phyloP scores from a whole-genome alignment of 2,329 filamentous ascomycete genomes.

The Iodosphaeria phyllophila region DNA sequence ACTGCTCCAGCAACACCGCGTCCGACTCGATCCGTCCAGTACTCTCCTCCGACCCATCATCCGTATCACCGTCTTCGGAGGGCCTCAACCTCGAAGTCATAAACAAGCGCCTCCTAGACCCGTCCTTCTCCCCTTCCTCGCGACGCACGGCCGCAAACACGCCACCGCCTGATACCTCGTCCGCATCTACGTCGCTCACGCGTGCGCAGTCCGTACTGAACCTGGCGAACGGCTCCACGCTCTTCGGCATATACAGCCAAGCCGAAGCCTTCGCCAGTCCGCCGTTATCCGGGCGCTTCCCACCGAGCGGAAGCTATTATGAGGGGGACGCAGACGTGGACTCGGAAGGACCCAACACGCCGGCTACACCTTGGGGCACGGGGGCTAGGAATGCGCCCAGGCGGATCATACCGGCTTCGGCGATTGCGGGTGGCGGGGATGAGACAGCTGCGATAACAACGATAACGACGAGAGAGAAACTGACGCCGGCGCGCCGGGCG shows the following conservation, averaged over 20 bases:
- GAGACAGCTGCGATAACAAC: conserved; percentile 11
- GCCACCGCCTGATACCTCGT: conserved; percentile 14
- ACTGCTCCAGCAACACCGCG: not conserved
- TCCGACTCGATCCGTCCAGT: conserved; percentile 21
- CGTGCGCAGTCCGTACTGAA: conserved; percentile 68
- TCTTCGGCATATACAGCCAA: conserved; percentile 91
- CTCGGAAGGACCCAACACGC: conserved; percentile 21
- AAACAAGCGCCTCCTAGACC: conserved; percentile 13
- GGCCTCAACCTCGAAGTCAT: conserved; percentile 20
- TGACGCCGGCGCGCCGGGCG: conserved; percentile 11
- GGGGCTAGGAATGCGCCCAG: conserved; percentile 50
- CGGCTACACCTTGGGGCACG: conserved; percentile 58
- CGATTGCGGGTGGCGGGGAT: conserved; percentile 2
- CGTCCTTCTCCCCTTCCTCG: conserved; percentile 2
- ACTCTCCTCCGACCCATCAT: too few relatives aligned
- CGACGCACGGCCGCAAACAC: too few relatives aligned
- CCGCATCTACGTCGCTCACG: conserved; percentile 26
- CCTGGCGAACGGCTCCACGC: conserved; percentile 71
- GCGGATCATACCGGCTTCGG: conserved; percentile 15
- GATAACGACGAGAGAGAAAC: too few relatives aligned
- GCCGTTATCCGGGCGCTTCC: too few relatives aligned
- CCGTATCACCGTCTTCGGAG: too few relatives aligned
- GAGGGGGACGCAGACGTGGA: conserved; percentile 8
- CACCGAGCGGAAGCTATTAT: conserved; percentile 45
- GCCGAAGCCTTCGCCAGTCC: too few relatives aligned